phyloP scores from a whole-genome alignment of 2,329 filamentous ascomycete species.

The Pseudogymnoascus verrucosus region DNA sequence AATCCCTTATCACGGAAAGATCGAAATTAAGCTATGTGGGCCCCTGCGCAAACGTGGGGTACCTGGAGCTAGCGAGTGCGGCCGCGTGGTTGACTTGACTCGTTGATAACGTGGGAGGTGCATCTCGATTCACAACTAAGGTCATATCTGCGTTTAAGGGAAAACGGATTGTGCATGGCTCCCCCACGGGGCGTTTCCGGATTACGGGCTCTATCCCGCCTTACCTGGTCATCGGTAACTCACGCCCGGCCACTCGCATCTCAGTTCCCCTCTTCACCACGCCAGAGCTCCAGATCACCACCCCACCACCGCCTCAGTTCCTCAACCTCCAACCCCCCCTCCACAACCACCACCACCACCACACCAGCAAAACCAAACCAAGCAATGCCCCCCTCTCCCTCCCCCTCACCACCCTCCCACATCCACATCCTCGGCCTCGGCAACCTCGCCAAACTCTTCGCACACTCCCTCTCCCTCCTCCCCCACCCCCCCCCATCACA shows the following conservation, averaged over 20 bases:
- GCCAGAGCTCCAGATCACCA: background rate
- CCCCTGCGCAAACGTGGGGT: background rate
- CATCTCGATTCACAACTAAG: too few species aligned
- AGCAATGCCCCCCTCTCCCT: constrained; percentile 29
- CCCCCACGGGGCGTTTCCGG: background rate
- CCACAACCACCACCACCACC: background rate
- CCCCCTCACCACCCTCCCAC: constrained; percentile 36
- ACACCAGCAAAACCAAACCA: constrained; percentile 10
- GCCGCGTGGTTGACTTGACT: background rate
- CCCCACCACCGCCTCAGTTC: background rate
- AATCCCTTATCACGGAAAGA: background rate
- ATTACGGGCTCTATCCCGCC: background rate
- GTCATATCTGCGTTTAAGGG: too few species aligned
- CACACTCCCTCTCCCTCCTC: constrained; percentile 54
- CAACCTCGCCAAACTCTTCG: constrained; percentile 73
- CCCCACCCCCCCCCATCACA: constrained; percentile 62
- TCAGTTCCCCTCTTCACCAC: background rate
- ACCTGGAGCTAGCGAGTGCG: background rate
- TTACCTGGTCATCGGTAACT: background rate
- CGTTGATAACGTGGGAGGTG: background rate
- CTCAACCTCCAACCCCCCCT: background rate
- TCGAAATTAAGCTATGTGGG: background rate
- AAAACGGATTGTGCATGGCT: background rate
- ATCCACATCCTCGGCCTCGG: constrained; percentile 76
- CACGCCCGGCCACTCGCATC: background rate